Conservation (phyloP, 352 stramenopile species). For the Globisporangium recalcitrans region DNA sequence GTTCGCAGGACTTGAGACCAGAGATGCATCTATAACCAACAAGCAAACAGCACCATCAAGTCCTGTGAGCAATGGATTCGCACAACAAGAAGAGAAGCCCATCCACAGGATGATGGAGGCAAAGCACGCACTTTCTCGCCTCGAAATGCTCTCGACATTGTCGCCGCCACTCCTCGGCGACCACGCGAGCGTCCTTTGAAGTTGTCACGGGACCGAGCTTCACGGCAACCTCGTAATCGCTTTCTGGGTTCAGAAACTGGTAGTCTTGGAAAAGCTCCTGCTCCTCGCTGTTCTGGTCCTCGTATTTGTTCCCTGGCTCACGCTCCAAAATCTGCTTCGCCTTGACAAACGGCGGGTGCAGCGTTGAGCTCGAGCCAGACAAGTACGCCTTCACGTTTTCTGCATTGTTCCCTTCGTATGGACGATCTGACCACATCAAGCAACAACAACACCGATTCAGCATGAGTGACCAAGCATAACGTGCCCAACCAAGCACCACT, state of each 20-base stretch:
- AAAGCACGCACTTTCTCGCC: slow-evolving; percentile 30
- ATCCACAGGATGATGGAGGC: neutral
- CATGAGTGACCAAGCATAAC: neutral
- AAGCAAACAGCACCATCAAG: neutral
- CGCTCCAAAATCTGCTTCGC: slow-evolving; percentile 68
- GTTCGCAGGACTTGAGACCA: slow-evolving; percentile 33
- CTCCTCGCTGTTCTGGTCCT: slow-evolving; percentile 71
- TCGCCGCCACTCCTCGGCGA: slow-evolving; percentile 64
- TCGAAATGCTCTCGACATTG: slow-evolving; percentile 48
- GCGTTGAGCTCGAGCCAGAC: slow-evolving; percentile 32
- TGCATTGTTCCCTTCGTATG: slow-evolving; percentile 44
- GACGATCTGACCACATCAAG: slow-evolving; percentile 39
- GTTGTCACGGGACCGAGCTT: slow-evolving; percentile 59
- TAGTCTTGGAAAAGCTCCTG: slow-evolving; percentile 85
- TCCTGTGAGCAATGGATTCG: too few species aligned
- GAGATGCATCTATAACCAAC: slow-evolving; percentile 41
- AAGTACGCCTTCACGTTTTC: slow-evolving; percentile 45
- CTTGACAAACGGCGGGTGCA: slow-evolving; percentile 53
- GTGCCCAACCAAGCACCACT: neutral
- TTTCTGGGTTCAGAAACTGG: slow-evolving; percentile 76
- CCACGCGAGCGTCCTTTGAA: slow-evolving; percentile 32
- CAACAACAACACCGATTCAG: neutral
- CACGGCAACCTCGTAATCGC: slow-evolving; percentile 66
- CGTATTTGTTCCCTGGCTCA: slow-evolving; percentile 76
- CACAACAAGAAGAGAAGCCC: neutral